Evolutionary conservation across 306 rosid genomes (phyloP), one percentile per base, ranked within the genome.

Genomic region (Prosopis cineraria): DNA sequence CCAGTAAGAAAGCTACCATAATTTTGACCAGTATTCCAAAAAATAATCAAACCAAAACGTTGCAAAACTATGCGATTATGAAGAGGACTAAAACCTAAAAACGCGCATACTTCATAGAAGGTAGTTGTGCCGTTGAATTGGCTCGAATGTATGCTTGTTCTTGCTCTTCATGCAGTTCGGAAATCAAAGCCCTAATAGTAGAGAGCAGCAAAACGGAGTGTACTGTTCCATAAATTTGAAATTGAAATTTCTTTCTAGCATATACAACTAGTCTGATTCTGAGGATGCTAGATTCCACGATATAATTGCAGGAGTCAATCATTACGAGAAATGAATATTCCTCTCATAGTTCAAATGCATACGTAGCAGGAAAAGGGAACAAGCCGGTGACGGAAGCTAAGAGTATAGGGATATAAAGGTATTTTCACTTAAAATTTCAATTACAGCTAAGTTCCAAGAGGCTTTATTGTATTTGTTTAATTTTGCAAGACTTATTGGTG

Each of bases 121-220:
- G 98, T 98, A 2, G 97, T 88, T 76, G 81, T 82, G 43, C 97
- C 97, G 31, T 93, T 97, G 80, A 95, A 92, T 87, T 91, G 88
- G 79, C 86, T 87, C 25, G 87, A 74, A 71, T 86, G 65, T 98
- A 92, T 84, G 17, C 53, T 79, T 63, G 13, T 40, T 17, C 72
- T 53, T 0, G 13, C 60, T 66, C 40, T 72, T 3, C 2, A 29
- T 44, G 43, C 13, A 37, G 34, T 36, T 56, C 22, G 29, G 74
- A 3, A 73, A 59, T 22, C 71, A 12, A 20, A 78, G 68, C 70
- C 78, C 78, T 60, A 74, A 14, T 2, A 11, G 44, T 25, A 10
- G 22, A 24, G 58, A 27, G 43, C 12, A 9, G 56, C 6, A 6
- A 48, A 14, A 10, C 20, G 14, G 53, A 34, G 37, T 2, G 48